phyloP scores from a whole-genome alignment of 2,329 filamentous ascomycete species.

The Diaporthe nobilis region DNA sequence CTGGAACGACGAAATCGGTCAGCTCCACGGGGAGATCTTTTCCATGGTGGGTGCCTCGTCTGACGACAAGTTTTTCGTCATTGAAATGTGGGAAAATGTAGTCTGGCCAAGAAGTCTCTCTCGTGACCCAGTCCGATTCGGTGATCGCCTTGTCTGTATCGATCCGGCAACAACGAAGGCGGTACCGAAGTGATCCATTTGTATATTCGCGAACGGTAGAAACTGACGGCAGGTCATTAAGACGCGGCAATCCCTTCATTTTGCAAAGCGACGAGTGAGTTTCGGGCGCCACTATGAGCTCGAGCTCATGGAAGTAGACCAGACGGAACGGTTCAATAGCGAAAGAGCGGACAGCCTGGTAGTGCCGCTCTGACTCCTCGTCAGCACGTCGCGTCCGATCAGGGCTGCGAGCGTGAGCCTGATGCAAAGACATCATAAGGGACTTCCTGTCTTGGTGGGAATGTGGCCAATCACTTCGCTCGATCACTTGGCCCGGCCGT shows the following conservation, averaged over 20 bases:
- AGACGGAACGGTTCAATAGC: slow-evolving; percentile 59
- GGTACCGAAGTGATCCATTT: slow-evolving; percentile 72
- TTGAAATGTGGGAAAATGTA: slow-evolving; percentile 81
- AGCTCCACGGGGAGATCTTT: slow-evolving; percentile 84
- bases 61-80: slow-evolving; percentile 65
- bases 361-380: slow-evolving; percentile 57
- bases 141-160: slow-evolving; percentile 47
- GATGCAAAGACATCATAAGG: slow-evolving; percentile 60
- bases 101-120: slow-evolving; percentile 79
- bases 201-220: slow-evolving; percentile 57
- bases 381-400: slow-evolving; percentile 53
- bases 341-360: slow-evolving; percentile 70
- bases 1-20: slow-evolving; percentile 70
- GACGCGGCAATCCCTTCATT: slow-evolving; percentile 48
- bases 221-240: slow-evolving; percentile 38
- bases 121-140: slow-evolving; percentile 72
- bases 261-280: slow-evolving; percentile 54
- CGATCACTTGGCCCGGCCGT: slow-evolving; percentile 43
- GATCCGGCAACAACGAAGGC: slow-evolving; percentile 74
- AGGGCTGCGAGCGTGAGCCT: slow-evolving; percentile 64
- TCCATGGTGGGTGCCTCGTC: slow-evolving; percentile 79
- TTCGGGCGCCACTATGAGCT: slow-evolving; percentile 60
- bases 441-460: slow-evolving; percentile 59
- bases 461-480: slow-evolving; percentile 56
- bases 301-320: slow-evolving; percentile 57